These are phyloP conservation scores for Dianthus caryophyllus DNA, from an alignment of 148 eudicot genomes.

Conservation along the genomic window DNA sequence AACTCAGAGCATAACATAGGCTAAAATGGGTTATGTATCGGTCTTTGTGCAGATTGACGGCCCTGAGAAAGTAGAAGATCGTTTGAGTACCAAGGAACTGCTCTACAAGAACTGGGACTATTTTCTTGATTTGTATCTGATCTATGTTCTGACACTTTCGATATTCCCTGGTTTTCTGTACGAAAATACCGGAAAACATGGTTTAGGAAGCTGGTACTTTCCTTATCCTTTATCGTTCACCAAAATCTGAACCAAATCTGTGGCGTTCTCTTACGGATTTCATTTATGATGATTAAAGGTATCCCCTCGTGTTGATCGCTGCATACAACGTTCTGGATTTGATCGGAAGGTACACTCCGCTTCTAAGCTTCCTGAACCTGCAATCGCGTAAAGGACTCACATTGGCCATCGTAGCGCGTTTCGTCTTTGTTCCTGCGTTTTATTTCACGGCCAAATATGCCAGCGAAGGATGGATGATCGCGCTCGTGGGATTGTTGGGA, in stretches of 20 bases:
- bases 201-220: constrained; percentile 55
- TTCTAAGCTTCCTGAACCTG: constrained; percentile 26
- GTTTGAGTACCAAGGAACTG: constrained; percentile 48
- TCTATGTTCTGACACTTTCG: constrained; percentile 59
- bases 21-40: background rate
- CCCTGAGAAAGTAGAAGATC: constrained; percentile 19
- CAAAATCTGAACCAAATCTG: background rate
- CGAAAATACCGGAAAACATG: constrained; percentile 63
- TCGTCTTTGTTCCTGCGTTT: constrained; percentile 53
- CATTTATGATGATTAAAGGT: constrained; percentile 32
- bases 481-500: constrained; percentile 53
- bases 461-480: constrained; percentile 77
- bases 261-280: background rate
- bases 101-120: constrained; percentile 54
- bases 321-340: constrained; percentile 58
- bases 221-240: background rate
- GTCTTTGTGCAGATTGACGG: constrained; percentile 28
- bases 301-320: constrained; percentile 57
- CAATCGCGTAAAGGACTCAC: constrained; percentile 47
- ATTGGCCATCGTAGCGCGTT: constrained; percentile 34
- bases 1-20: too few relatives aligned
- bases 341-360: constrained; percentile 49
- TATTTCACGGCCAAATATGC: constrained; percentile 76
- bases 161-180: constrained; percentile 75
- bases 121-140: constrained; percentile 46